Base-by-base conservation (phyloP, 2,329 filamentous ascomycete genomes). In the Aspergillus phoenicis region DNA sequence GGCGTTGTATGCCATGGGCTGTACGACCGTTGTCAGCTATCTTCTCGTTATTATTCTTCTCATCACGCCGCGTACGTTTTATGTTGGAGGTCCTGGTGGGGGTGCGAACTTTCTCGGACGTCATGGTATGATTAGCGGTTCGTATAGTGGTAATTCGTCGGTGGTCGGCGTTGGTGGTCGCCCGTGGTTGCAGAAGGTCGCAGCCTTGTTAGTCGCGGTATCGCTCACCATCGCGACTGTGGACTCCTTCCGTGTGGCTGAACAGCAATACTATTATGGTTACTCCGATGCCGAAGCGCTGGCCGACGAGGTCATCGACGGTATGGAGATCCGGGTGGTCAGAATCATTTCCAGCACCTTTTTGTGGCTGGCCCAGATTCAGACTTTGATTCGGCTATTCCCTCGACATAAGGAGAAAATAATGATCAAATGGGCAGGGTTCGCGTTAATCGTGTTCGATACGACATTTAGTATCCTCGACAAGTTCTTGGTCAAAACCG, bases 391-490 rank as follows among this genome's bases (percentile, higher is more conserved):
- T 68, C 90, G 95, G 57, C 83, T 99, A 1, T 99, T 99, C 69
- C 95, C 95, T 7, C 91, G 95, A 36, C 94, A 98, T 72, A 91
- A 96, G 71, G 95, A 99, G 78, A 98, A 98, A 79, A 89, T 98
- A 56, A 91, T 98, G 67, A 99, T 99, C 79, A 98, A 98, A 80
- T 99, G 94, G 94, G 92, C 94, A 15, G 95, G 94, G 1, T 97
- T 98, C 73, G 93, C 90, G 3, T 85, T 99, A 60, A 97, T 99
- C 71, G 86, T 92, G 0, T 84, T 97, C 62, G 94, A 98, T 73
- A 89, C 94, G 47, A 87, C 93, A 10, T 99, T 99, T 76, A 93
- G 90, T 71, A 92, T 90, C 52, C 85, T 98, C 61, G 96, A 97
- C 81, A 95, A 91, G 70, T 98, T 98, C 71, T 75, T 86, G 55